These are phyloP conservation scores for Xylaria acuta DNA, from an alignment of 495 filamentous ascomycete genomes.

Conservation along the genomic window DNA sequence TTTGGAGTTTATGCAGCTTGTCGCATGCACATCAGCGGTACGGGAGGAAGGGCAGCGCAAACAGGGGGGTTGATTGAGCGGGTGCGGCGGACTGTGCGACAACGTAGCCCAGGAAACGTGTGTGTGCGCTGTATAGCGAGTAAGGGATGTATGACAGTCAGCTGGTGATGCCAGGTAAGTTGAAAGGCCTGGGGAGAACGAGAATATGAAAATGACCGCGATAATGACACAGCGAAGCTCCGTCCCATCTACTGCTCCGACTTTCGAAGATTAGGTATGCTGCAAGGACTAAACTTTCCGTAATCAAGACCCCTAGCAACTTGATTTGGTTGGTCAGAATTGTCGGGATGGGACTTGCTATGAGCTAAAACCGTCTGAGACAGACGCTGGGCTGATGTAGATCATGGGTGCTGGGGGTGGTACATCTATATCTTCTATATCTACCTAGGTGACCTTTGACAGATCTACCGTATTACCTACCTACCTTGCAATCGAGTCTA, in stretches of 20 bases:
- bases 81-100: slow-evolving; percentile 24
- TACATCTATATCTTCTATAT: not conserved
- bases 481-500: not conserved
- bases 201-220: slow-evolving; percentile 2
- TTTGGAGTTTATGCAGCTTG: slow-evolving; percentile 27
- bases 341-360: slow-evolving; percentile 13
- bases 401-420: slow-evolving; percentile 20
- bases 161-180: slow-evolving; percentile 5
- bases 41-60: slow-evolving; percentile 23
- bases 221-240: slow-evolving; percentile 17
- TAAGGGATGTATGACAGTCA: not conserved
- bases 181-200: not conserved
- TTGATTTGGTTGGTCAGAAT: slow-evolving; percentile 22
- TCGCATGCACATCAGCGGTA: slow-evolving; percentile 28
- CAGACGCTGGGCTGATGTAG: slow-evolving; percentile 28
- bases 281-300: slow-evolving; percentile 21
- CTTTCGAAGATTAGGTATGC: slow-evolving; percentile 13
- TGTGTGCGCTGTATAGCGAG: not conserved
- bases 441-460: not conserved
- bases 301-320: slow-evolving; percentile 19
- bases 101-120: slow-evolving; percentile 5
- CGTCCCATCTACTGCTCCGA: slow-evolving; percentile 2
- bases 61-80: slow-evolving; percentile 22
- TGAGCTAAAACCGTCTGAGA: slow-evolving; percentile 27
- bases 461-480: not conserved